phyloP scores from a whole-genome alignment of 139 green algal species.

The Micromonas commoda region DNA sequence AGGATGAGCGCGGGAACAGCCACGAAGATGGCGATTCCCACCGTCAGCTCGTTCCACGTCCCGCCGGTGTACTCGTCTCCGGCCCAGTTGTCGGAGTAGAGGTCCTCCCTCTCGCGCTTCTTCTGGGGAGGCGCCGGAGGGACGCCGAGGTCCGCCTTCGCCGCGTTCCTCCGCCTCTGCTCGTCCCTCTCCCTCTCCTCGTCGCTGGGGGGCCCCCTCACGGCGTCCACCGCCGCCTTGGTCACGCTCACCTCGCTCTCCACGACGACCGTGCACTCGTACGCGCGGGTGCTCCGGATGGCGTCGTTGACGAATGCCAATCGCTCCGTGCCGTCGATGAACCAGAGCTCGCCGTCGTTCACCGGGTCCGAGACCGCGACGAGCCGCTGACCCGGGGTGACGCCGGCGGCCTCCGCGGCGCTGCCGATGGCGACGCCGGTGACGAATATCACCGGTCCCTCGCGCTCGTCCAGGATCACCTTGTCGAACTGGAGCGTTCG shows the following conservation, averaged over 20 bases:
- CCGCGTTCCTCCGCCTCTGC: not conserved
- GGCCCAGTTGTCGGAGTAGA: constrained; percentile 16
- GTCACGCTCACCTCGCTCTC: constrained; percentile 5
- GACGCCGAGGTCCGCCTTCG: not conserved
- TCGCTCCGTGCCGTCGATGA: not conserved
- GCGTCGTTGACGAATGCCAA: constrained; percentile 8
- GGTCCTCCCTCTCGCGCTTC: not conserved
- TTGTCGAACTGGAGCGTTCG: not conserved
- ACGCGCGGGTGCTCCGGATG: not conserved
- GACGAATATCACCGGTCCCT: constrained; percentile 19
- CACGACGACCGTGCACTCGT: not conserved
- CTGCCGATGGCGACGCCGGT: not conserved
- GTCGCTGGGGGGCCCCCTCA: not conserved
- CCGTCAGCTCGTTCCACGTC: constrained; percentile 18
- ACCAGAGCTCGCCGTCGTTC: not conserved
- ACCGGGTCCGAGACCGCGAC: not conserved
- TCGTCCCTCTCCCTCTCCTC: constrained; percentile 7
- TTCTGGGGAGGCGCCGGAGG: not conserved
- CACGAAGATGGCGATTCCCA: not conserved
- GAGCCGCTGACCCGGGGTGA: constrained; percentile 11
- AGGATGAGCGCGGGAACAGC: not conserved
- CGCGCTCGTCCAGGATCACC: not conserved
- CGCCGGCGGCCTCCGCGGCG: not conserved
- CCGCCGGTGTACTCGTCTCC: constrained; percentile 10
- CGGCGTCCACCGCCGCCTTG: not conserved